Conservation (phyloP, 2,329 filamentous ascomycete genomes). For the Ceratocystis smalleyi region DNA sequence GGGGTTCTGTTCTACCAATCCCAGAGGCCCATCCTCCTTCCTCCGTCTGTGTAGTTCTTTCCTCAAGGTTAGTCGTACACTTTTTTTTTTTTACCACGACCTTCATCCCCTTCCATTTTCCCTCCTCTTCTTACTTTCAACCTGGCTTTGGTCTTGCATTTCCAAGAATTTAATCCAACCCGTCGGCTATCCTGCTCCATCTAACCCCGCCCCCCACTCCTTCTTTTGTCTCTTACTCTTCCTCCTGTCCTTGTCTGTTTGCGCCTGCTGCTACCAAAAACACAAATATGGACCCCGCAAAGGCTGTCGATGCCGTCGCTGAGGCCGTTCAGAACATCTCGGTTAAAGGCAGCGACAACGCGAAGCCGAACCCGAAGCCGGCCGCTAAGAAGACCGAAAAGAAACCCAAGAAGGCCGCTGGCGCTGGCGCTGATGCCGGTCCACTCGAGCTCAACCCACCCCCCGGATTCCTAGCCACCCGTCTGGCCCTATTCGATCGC, state of each 20-base stretch:
- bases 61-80: background rate
- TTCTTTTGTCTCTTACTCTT: background rate
- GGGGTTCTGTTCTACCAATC: background rate
- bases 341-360: constrained; percentile 29
- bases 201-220: background rate
- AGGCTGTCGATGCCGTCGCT: constrained; percentile 33
- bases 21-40: background rate
- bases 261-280: background rate
- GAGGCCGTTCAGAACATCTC: constrained; percentile 46
- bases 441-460: constrained; percentile 37
- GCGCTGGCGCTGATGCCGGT: constrained; percentile 24
- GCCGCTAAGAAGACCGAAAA: constrained; percentile 34
- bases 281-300: constrained; percentile 32
- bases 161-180: background rate
- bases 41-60: background rate
- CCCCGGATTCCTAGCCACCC: constrained; percentile 66
- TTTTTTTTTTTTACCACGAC: background rate
- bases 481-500: constrained; percentile 60
- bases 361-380: constrained; percentile 11
- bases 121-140: background rate
- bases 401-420: constrained; percentile 28
- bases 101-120: background rate
- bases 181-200: background rate
- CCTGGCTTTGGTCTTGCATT: background rate
- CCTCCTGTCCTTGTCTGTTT: background rate